Conservation (phyloP, 106 monocot species). For the Dioscorea alata region DNA sequence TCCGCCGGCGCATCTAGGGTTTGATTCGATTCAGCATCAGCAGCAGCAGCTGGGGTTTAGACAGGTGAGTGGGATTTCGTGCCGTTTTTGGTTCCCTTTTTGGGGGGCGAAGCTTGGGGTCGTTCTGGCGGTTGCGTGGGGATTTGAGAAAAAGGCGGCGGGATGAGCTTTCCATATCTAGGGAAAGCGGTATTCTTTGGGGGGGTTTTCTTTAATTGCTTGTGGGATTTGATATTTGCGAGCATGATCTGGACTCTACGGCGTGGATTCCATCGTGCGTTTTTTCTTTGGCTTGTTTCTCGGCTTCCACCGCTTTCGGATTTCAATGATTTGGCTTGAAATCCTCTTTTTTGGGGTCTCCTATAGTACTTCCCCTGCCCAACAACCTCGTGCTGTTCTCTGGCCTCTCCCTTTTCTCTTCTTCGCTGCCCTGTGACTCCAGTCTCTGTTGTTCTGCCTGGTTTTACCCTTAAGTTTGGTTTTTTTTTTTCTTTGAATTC, state of each 20-base stretch:
- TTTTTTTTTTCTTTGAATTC: too few species aligned
- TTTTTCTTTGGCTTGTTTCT: not conserved
- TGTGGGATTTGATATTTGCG: not conserved
- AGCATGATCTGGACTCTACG: slow-evolving; percentile 1
- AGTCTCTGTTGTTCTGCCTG: too few species aligned
- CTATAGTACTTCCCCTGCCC: too few species aligned
- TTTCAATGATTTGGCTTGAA: too few species aligned
- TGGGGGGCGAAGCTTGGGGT: not conserved
- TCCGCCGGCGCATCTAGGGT: slow-evolving; percentile 15
- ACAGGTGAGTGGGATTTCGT: slow-evolving; percentile 41
- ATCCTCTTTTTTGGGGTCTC: too few species aligned
- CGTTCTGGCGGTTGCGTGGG: slow-evolving; percentile 3
- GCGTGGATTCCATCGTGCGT: slow-evolving; percentile 11
- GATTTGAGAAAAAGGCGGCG: slow-evolving; percentile 24
- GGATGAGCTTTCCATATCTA: not conserved
- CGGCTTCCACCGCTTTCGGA: not conserved
- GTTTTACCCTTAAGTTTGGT: too few species aligned
- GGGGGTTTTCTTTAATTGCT: not conserved
- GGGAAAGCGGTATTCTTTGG: not conserved
- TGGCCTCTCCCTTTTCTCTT: too few species aligned
- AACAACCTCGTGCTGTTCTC: too few species aligned
- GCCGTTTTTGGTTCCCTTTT: slow-evolving; percentile 1
- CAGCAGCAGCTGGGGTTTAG: slow-evolving; percentile 42
- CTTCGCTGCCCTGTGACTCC: too few species aligned
- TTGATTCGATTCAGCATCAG: slow-evolving; percentile 30